phyloP scores from a whole-genome alignment of 2,329 filamentous ascomycete genomes.

The Gaeumannomyces tritici region DNA sequence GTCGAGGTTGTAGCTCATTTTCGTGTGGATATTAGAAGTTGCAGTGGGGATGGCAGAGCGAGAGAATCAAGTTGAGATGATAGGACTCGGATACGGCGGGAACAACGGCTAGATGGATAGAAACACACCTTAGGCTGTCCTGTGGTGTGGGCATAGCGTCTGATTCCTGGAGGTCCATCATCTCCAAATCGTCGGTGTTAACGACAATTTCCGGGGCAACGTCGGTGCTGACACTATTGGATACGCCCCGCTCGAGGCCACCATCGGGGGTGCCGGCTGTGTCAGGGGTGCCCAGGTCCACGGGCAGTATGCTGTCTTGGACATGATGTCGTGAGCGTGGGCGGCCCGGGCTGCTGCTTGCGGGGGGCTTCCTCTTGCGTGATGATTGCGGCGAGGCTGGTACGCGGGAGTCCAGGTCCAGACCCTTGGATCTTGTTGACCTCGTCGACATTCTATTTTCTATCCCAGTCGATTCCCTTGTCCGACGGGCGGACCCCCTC shows the following conservation, averaged over 20 bases:
- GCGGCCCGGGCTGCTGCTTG: not conserved
- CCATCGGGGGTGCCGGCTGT: not conserved
- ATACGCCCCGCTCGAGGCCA: not conserved
- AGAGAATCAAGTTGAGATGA: not conserved
- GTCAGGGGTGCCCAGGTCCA: not conserved
- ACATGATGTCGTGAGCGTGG: not conserved
- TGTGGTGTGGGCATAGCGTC: not conserved
- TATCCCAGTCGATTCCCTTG: constrained; percentile 22
- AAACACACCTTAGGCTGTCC: constrained; percentile 1
- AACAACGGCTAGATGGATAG: not conserved
- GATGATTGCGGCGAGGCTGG: not conserved
- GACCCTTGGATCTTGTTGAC: not conserved
- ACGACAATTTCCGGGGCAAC: constrained; percentile 34
- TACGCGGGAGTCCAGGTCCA: not conserved
- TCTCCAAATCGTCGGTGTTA: constrained; percentile 31
- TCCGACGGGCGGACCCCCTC: constrained; percentile 20
- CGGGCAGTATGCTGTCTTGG: not conserved
- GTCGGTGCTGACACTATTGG: constrained; percentile 8
- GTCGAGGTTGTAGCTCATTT: not conserved
- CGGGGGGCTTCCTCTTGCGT: not conserved
- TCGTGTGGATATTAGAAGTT: not conserved
- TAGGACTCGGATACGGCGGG: not conserved
- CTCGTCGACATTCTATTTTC: constrained; percentile 12
- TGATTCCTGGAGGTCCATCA: constrained; percentile 18
- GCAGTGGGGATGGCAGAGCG: not conserved